phyloP scores from a whole-genome alignment of 148 eudicot species.

The Selenicereus undatus region DNA sequence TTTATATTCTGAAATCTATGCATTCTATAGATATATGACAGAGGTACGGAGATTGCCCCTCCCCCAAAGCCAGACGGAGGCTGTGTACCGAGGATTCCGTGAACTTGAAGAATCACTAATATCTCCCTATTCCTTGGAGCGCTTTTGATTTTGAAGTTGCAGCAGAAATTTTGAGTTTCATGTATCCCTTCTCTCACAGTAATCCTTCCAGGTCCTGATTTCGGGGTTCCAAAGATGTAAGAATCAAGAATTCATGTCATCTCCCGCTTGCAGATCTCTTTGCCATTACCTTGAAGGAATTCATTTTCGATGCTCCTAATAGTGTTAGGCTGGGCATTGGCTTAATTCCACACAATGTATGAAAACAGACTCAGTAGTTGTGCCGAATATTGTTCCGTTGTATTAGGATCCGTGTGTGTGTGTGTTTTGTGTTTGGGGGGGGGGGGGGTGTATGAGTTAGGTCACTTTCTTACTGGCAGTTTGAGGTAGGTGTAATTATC shows the following conservation, averaged over 20 bases:
- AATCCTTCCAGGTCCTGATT: background rate
- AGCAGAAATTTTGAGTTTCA: background rate
- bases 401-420: background rate
- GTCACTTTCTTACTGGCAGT: background rate
- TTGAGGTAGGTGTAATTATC: background rate
- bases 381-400: no score
- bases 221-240: background rate
- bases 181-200: background rate
- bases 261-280: background rate
- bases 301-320: background rate
- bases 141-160: conserved; percentile 40
- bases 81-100: conserved; percentile 68
- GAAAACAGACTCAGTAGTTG: background rate
- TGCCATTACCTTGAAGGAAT: background rate
- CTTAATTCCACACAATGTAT: background rate
- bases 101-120: conserved; percentile 92
- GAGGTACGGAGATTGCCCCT: conserved; percentile 86
- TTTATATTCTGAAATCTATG: conserved; percentile 6
- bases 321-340: background rate
- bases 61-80: conserved; percentile 73
- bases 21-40: conserved; percentile 64
- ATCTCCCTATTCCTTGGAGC: conserved; percentile 54
- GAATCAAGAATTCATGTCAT: background rate
- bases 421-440: background rate
- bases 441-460: no score